Evolutionary conservation across 371 early-diverging fungal genomes (phyloP).

Genomic region (Haplosporangium sp.): DNA sequence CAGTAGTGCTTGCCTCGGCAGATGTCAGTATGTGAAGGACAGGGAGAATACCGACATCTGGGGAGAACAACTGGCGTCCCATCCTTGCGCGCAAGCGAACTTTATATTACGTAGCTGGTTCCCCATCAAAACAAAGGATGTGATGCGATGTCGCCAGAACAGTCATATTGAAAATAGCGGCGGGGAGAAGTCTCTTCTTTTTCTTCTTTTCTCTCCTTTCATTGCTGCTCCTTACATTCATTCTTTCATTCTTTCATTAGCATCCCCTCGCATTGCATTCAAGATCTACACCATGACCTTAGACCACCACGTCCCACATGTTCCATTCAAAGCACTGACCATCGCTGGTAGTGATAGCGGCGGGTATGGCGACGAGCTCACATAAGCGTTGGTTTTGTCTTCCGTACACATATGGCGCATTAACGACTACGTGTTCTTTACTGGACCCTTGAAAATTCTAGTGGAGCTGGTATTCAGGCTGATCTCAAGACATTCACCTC

Average conservation of each 20-base stretch:
- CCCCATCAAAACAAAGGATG: too few relatives aligned
- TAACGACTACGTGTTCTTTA: not conserved
- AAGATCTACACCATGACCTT: constrained; percentile 8
- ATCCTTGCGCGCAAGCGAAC: too few relatives aligned
- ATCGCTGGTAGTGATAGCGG: constrained; percentile 77
- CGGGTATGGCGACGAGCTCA: constrained; percentile 52
- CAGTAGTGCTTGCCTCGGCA: not conserved
- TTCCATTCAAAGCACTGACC: constrained; percentile 60
- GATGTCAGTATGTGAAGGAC: not conserved
- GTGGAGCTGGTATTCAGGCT: constrained; percentile 88
- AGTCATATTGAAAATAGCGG: not conserved
- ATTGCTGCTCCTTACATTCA: constrained; percentile 11
- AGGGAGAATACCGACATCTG: too few relatives aligned
- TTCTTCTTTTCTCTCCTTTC: not conserved
- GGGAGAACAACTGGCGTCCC: too few relatives aligned
- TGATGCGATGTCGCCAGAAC: not conserved
- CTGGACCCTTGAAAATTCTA: constrained; percentile 18
- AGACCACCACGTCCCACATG: constrained; percentile 6
- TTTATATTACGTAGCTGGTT: too few relatives aligned
- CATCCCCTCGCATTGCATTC: not conserved
- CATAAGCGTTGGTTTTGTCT: not conserved
- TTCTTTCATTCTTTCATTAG: not conserved
- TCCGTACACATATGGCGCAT: not conserved
- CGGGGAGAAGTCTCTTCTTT: not conserved
- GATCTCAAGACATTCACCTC: constrained; percentile 89